Percentiles rank a stretch among this genome's conserved stretches.
Evolutionary conservation across 305 asterid species (phyloP).

Genomic region (Euphrasia arctica): DNA sequence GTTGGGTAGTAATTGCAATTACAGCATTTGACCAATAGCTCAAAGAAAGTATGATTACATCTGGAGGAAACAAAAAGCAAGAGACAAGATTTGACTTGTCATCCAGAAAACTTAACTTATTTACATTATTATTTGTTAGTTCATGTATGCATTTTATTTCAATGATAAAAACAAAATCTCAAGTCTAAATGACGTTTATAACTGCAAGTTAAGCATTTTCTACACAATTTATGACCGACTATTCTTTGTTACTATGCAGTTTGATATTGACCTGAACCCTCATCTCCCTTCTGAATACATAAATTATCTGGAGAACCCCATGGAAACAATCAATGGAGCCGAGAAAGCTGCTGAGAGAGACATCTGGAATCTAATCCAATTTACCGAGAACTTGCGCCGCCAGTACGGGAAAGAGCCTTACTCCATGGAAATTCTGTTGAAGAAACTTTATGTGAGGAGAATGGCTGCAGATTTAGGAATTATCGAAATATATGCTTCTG

Average conservation of each 20-base stretch:
- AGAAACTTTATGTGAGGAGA: slow-evolving; percentile 91
- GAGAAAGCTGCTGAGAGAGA: slow-evolving; percentile 84
- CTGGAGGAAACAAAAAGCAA: too few species aligned
- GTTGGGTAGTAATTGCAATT: not conserved
- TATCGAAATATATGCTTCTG: slow-evolving; percentile 58
- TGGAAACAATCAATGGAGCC: slow-evolving; percentile 71
- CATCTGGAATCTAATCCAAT: slow-evolving; percentile 83
- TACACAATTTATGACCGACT: slow-evolving; percentile 11
- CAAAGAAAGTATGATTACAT: too few species aligned
- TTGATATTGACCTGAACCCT: slow-evolving; percentile 76
- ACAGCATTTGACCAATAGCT: not conserved
- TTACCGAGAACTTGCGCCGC: slow-evolving; percentile 76
- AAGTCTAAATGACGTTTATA: slow-evolving; percentile 6
- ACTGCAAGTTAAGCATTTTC: slow-evolving; percentile 10
- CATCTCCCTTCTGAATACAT: slow-evolving; percentile 95
- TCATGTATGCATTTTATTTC: not conserved
- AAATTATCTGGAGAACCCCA: slow-evolving; percentile 88
- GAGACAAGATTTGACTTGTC: not conserved
- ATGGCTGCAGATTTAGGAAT: slow-evolving; percentile 98
- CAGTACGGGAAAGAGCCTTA: slow-evolving; percentile 94
- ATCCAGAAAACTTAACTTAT: slow-evolving; percentile 11
- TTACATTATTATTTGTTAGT: too few species aligned
- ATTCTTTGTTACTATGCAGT: slow-evolving; percentile 42
- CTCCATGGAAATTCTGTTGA: slow-evolving; percentile 90
- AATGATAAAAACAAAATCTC: slow-evolving; percentile 6